Evolutionary conservation across 2,329 filamentous ascomycete species (phyloP).

Genomic region (Pestalotiopsis sp.): DNA sequence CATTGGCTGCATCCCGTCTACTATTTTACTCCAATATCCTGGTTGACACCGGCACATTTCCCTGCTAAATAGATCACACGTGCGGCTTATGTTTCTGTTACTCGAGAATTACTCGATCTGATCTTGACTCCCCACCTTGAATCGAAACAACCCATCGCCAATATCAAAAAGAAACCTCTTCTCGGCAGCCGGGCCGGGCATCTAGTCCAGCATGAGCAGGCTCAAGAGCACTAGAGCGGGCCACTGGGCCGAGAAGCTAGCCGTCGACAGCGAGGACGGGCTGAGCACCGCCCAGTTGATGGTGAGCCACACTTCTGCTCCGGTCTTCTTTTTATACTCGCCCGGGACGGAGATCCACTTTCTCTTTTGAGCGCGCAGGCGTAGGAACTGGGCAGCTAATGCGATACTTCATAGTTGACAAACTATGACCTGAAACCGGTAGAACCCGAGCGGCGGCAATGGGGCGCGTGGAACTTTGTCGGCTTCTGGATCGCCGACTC

Average conservation of each 20-base stretch:
- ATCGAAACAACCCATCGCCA: background rate
- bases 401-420: slow-evolving; percentile 54
- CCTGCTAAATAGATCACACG: background rate
- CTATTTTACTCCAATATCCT: background rate
- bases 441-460: slow-evolving; percentile 76
- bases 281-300: slow-evolving; percentile 79
- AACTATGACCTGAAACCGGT: slow-evolving; percentile 83
- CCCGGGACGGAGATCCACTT: background rate
- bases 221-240: slow-evolving; percentile 38
- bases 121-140: slow-evolving; percentile 11
- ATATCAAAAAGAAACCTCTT: background rate
- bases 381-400: background rate
- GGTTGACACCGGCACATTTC: background rate
- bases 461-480: slow-evolving; percentile 86
- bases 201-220: slow-evolving; percentile 27
- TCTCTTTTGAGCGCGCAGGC: background rate
- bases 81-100: slow-evolving; percentile 17
- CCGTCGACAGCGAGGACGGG: slow-evolving; percentile 74
- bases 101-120: slow-evolving; percentile 24
- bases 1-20: background rate
- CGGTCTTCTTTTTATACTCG: background rate
- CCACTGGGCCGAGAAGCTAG: slow-evolving; percentile 58
- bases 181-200: background rate
- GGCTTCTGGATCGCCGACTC: slow-evolving; percentile 85
- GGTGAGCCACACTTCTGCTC: slow-evolving; percentile 41